Evolutionary conservation across 768 basidiomycete genomes (phyloP).

Genomic region (Pleurotus eryngii): DNA sequence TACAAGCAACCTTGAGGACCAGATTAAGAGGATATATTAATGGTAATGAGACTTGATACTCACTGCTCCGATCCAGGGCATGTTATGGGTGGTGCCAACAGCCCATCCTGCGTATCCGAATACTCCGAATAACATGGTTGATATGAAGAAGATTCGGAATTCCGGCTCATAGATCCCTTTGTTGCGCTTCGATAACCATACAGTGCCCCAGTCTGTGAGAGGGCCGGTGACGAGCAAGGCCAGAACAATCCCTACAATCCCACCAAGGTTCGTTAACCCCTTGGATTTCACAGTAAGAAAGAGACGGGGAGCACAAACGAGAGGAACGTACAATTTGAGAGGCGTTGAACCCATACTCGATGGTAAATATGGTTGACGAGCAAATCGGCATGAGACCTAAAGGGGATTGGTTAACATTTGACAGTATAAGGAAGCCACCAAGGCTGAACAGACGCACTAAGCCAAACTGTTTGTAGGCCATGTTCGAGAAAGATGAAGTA

Average conservation of each 20-base stretch:
- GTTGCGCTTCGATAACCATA: slow-evolving; percentile 40
- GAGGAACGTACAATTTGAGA: slow-evolving; percentile 30
- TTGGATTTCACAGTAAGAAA: neutral
- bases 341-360: slow-evolving; percentile 39
- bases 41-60: slow-evolving; percentile 22
- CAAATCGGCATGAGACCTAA: slow-evolving; percentile 39
- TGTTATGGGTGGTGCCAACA: slow-evolving; percentile 36
- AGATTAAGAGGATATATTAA: neutral
- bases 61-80: slow-evolving; percentile 45
- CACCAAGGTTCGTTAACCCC: slow-evolving; percentile 40
- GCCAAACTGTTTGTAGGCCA: slow-evolving; percentile 43
- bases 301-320: neutral
- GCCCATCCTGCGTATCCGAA: slow-evolving; percentile 47
- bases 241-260: slow-evolving; percentile 38
- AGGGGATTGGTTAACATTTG: neutral
- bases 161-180: slow-evolving; percentile 46
- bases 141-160: slow-evolving; percentile 38
- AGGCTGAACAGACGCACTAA: slow-evolving; percentile 24
- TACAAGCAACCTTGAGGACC: slow-evolving; percentile 3
- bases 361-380: slow-evolving; percentile 42
- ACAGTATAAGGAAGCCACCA: too few relatives aligned
- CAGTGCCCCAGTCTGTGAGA: slow-evolving; percentile 38
- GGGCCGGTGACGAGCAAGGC: slow-evolving; percentile 34
- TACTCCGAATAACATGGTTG: slow-evolving; percentile 39
- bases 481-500: slow-evolving; percentile 36